A percentile compares a stretch with the other conserved stretches of the same genome.
These are phyloP conservation scores for Dothidotthia symphoricarpi DNA, from an alignment of 2,329 filamentous ascomycete species.

Conservation along the genomic window DNA sequence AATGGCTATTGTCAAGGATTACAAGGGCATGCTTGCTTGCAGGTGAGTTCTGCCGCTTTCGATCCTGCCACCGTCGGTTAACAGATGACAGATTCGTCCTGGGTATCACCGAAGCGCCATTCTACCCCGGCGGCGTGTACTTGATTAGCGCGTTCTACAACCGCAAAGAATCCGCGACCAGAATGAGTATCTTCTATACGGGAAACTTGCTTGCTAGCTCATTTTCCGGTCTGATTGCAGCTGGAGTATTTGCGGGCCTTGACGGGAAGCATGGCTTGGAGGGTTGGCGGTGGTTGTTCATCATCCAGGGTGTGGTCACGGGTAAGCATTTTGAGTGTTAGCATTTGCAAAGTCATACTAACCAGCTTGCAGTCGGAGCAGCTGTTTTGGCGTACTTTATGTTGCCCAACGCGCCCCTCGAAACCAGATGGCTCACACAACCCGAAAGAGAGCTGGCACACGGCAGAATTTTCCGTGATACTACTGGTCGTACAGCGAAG, in stretches of 20 bases:
- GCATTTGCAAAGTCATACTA: not conserved
- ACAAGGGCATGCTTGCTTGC: slow-evolving; percentile 32
- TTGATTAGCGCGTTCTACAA: slow-evolving; percentile 41
- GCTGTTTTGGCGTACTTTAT: slow-evolving; percentile 18
- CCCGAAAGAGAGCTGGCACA: slow-evolving; percentile 42
- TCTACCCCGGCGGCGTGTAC: slow-evolving; percentile 37
- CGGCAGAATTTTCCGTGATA: slow-evolving; percentile 43
- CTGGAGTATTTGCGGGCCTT: slow-evolving; percentile 35
- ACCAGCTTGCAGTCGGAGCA: slow-evolving; percentile 4
- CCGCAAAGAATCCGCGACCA: slow-evolving; percentile 34
- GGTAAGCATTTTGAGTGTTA: slow-evolving; percentile 5
- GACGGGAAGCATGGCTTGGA: slow-evolving; percentile 42
- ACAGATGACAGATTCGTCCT: slow-evolving; percentile 20
- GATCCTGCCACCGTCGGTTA: not conserved
- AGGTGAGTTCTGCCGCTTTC: slow-evolving; percentile 5
- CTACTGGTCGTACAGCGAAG: slow-evolving; percentile 34
- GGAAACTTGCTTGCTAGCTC: slow-evolving; percentile 42
- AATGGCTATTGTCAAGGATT: slow-evolving; percentile 28
- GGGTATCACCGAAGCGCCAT: slow-evolving; percentile 31
- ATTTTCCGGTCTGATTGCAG: slow-evolving; percentile 46
- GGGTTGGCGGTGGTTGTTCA: slow-evolving; percentile 47
- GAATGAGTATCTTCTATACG: slow-evolving; percentile 39
- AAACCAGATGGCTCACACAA: slow-evolving; percentile 44
- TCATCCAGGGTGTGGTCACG: slow-evolving; percentile 43
- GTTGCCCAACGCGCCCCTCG: slow-evolving; percentile 17